A percentile compares a stretch with the other conserved stretches of the same genome.
Conservation (phyloP, 768 basidiomycete genomes). For the Leccinum subtestaceum region DNA sequence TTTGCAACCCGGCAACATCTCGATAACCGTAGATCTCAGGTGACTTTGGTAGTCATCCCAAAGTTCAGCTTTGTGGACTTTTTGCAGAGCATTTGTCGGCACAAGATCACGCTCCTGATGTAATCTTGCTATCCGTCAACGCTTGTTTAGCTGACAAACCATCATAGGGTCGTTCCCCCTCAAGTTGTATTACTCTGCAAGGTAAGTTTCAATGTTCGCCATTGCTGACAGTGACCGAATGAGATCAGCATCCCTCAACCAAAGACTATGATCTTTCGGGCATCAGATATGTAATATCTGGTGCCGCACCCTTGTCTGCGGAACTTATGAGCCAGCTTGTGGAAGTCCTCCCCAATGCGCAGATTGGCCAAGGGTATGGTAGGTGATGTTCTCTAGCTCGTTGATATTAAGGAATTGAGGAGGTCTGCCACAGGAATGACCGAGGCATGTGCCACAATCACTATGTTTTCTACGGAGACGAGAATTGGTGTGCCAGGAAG, state of each 20-base stretch:
- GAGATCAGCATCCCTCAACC: constrained; percentile 46
- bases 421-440: constrained; percentile 52
- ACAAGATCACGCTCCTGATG: constrained; percentile 58
- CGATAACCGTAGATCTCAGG: constrained; percentile 31
- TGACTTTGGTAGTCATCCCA: constrained; percentile 55
- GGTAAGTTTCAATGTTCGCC: constrained; percentile 36
- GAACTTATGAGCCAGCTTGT: constrained; percentile 47
- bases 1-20: not conserved
- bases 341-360: constrained; percentile 52
- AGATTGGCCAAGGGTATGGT: constrained; percentile 69
- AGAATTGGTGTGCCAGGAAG: constrained; percentile 55
- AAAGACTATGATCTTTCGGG: constrained; percentile 49
- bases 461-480: constrained; percentile 46
- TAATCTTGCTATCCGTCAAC: constrained; percentile 30
- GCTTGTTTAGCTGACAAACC: not conserved
- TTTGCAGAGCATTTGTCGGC: constrained; percentile 59
- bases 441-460: constrained; percentile 53
- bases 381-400: not conserved
- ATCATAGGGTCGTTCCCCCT: constrained; percentile 57
- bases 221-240: constrained; percentile 1
- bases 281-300: constrained; percentile 52
- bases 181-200: constrained; percentile 65
- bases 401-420: constrained; percentile 14
- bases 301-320: constrained; percentile 62
- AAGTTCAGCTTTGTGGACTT: constrained; percentile 62